Conservation (phyloP, 805 yeast genomes). For the Wickerhamomyces xylosicus region DNA sequence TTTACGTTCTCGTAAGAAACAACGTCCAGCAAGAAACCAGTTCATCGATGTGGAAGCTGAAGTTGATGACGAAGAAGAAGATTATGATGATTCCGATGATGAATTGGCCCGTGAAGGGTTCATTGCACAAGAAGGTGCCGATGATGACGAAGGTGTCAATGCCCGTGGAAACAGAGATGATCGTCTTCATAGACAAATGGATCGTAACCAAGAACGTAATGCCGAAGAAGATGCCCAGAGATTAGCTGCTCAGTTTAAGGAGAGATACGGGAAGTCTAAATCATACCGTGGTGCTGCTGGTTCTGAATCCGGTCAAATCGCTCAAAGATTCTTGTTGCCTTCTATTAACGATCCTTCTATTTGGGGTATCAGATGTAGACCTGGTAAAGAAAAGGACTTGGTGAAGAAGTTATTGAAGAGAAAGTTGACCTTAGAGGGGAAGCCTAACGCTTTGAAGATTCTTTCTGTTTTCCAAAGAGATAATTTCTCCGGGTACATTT, state of each 20-base stretch:
- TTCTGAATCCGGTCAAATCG: conserved; percentile 57
- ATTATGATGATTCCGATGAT: conserved; percentile 92
- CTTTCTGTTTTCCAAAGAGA: conserved; percentile 91
- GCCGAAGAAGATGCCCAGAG: conserved; percentile 94
- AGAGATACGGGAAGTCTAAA: conserved; percentile 81
- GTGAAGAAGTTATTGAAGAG: conserved; percentile 79
- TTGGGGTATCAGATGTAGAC: conserved; percentile 91
- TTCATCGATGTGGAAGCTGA: conserved; percentile 96
- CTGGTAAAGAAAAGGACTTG: conserved; percentile 86
- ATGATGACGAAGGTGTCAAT: conserved; percentile 37
- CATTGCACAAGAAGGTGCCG: conserved; percentile 65
- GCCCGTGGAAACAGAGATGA: conserved; percentile 50
- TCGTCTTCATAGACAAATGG: conserved; percentile 83
- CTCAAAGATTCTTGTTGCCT: conserved; percentile 88
- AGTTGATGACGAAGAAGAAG: conserved; percentile 96
- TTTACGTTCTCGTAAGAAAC: conserved; percentile 34
- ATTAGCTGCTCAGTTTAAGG: conserved; percentile 84
- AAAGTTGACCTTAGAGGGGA: conserved; percentile 66
- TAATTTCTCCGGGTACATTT: conserved; percentile 82
- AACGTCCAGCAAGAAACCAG: conserved; percentile 55
- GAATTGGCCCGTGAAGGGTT: conserved; percentile 78
- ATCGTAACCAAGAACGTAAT: conserved; percentile 73
- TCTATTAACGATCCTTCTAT: conserved; percentile 94
- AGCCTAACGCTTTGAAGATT: conserved; percentile 73
- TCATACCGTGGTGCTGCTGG: conserved; percentile 73